Conservation (phyloP, 352 stramenopile species). For the Pythium scleroteichum region DNA sequence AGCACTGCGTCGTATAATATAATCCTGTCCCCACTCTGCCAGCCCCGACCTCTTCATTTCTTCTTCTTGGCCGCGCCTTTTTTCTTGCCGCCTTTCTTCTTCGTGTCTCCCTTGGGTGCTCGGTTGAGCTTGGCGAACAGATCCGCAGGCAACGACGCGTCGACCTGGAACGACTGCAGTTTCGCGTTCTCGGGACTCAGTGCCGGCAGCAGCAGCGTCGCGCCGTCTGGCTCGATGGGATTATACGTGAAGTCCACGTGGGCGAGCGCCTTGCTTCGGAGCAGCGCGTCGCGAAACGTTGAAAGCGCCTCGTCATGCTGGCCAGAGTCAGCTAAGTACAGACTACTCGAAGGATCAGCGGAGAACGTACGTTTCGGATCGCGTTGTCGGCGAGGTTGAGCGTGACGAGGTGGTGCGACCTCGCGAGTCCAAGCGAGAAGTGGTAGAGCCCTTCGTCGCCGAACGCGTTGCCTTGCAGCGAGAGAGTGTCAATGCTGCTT, state of each 20-base stretch:
- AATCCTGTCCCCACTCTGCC: not conserved
- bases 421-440: slow-evolving; percentile 69
- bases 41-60: slow-evolving; percentile 33
- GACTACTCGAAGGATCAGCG: not conserved
- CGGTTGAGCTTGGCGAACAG: slow-evolving; percentile 78
- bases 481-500: slow-evolving; percentile 57
- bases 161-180: slow-evolving; percentile 72
- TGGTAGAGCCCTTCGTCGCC: slow-evolving; percentile 62
- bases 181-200: slow-evolving; percentile 60
- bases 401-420: slow-evolving; percentile 51
- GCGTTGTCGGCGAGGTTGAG: slow-evolving; percentile 81
- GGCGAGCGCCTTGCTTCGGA: slow-evolving; percentile 64
- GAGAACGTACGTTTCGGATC: slow-evolving; percentile 58
- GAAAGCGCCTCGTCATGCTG: slow-evolving; percentile 31
- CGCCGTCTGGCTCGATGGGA: slow-evolving; percentile 64
- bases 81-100: slow-evolving; percentile 85
- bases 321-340: not conserved
- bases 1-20: not conserved
- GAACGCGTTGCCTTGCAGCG: slow-evolving; percentile 61
- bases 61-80: slow-evolving; percentile 64
- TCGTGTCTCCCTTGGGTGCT: slow-evolving; percentile 63
- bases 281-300: slow-evolving; percentile 64
- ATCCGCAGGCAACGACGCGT: slow-evolving; percentile 66
- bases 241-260: slow-evolving; percentile 84
- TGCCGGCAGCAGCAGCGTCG: slow-evolving; percentile 56